A percentile compares a stretch with the other conserved stretches of the same genome.
These are phyloP conservation scores for Lachnellula arida DNA, from an alignment of 2,329 filamentous ascomycete species.

Conservation along the genomic window DNA sequence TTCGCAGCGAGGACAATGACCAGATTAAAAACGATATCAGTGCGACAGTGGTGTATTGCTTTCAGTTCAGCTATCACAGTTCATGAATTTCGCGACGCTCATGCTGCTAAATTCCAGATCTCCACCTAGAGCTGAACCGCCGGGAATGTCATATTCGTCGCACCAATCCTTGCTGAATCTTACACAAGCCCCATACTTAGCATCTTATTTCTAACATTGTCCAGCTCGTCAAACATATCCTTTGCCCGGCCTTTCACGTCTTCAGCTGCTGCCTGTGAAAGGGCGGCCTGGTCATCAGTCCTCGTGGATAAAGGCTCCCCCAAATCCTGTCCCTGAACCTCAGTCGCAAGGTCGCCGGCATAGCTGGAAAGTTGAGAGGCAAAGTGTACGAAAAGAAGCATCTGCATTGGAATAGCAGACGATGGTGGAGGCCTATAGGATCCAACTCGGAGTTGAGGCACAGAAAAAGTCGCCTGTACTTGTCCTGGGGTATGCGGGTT, in stretches of 20 bases:
- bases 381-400: conserved; percentile 20
- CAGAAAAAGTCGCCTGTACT: not conserved
- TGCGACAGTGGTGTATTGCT: no score
- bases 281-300: not conserved
- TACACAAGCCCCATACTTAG: not conserved
- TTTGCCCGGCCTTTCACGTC: conserved; percentile 16
- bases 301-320: not conserved
- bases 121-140: no score
- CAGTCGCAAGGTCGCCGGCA: conserved; percentile 14
- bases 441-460: conserved; percentile 19
- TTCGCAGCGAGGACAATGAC: no score
- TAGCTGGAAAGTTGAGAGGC: conserved; percentile 13
- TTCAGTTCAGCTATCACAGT: no score
- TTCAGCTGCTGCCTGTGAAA: conserved; percentile 10
- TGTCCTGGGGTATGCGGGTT: conserved; percentile 1
- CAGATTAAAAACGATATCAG: no score
- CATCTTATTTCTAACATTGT: not conserved
- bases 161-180: not conserved
- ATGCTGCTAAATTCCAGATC: no score
- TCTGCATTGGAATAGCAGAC: conserved; percentile 18
- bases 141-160: no score
- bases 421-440: conserved; percentile 14
- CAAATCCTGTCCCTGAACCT: not conserved
- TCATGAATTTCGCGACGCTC: no score
- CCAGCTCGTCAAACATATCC: conserved; percentile 9